Conservation (phyloP, 495 filamentous ascomycete species). For the Penicillium taxi region DNA sequence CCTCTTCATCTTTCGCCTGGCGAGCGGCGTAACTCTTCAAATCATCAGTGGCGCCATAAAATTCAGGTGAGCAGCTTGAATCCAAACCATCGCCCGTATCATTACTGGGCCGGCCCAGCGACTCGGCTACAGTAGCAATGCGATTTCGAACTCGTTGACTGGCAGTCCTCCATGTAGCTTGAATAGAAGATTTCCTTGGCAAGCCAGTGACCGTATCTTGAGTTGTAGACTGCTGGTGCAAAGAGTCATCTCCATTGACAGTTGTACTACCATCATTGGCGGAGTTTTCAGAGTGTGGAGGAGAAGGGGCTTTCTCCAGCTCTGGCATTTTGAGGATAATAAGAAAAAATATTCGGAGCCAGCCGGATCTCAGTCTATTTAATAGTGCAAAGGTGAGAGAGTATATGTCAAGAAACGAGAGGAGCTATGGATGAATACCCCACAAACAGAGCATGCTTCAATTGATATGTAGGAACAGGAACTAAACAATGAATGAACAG, state of each 20-base stretch:
- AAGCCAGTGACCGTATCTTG: slow-evolving; percentile 9
- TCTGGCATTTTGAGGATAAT: too few relatives aligned
- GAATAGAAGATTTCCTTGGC: slow-evolving; percentile 6
- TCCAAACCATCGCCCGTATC: slow-evolving; percentile 22
- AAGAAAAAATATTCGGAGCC: too few relatives aligned
- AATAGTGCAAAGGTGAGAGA: too few relatives aligned
- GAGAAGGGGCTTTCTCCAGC: slow-evolving; percentile 10
- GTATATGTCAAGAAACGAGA: too few relatives aligned
- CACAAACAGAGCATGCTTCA: too few relatives aligned
- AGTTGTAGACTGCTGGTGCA: not conserved
- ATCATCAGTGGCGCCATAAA: slow-evolving; percentile 25
- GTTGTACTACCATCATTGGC: too few relatives aligned
- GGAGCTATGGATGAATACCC: too few relatives aligned
- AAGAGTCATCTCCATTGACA: too few relatives aligned
- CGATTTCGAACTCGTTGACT: slow-evolving; percentile 17
- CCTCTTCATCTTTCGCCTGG: slow-evolving; percentile 14
- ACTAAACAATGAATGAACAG: too few relatives aligned
- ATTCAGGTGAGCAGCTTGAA: slow-evolving; percentile 17
- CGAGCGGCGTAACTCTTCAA: slow-evolving; percentile 15
- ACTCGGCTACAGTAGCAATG: slow-evolving; percentile 16
- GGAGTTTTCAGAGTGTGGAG: slow-evolving; percentile 7
- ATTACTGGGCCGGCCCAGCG: slow-evolving; percentile 21
- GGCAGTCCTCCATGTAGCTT: slow-evolving; percentile 17
- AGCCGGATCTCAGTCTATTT: too few relatives aligned
- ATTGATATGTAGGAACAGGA: too few relatives aligned